A percentile compares a stretch with the other conserved stretches of the same genome.
Conservation (phyloP, 768 basidiomycete species). For the Kwoniella botswanensis region DNA sequence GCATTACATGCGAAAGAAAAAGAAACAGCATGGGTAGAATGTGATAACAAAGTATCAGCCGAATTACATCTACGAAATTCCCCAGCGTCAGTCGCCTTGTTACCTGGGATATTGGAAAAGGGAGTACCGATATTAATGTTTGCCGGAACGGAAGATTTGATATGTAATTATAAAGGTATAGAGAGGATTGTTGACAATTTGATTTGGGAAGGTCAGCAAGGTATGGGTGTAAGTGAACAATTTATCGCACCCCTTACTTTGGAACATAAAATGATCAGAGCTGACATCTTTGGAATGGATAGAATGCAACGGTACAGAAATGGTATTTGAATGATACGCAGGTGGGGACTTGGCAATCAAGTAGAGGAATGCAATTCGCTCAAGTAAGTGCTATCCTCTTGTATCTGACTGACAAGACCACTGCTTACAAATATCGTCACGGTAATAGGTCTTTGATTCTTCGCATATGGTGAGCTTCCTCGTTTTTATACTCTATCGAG, state of each 20-base stretch:
- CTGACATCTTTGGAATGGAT: background rate
- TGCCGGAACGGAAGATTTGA: conserved; percentile 92
- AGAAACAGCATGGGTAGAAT: conserved; percentile 85
- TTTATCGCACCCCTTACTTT: background rate
- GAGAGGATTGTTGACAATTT: conserved; percentile 82
- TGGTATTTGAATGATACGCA: conserved; percentile 70
- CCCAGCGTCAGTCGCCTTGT: conserved; percentile 72
- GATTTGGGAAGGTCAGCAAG: conserved; percentile 82
- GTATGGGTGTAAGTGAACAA: conserved; percentile 72
- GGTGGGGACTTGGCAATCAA: conserved; percentile 89
- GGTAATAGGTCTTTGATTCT: conserved; percentile 78
- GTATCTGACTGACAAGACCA: background rate
- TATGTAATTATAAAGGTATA: conserved; percentile 93
- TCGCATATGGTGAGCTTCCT: conserved; percentile 90
- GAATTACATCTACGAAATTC: conserved; percentile 67
- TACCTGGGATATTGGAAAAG: conserved; percentile 77
- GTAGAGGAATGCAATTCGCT: conserved; percentile 88
- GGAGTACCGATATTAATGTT: conserved; percentile 84
- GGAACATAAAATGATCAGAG: background rate
- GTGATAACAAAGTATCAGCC: conserved; percentile 69
- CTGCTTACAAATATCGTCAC: background rate
- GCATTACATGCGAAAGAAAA: conserved; percentile 83
- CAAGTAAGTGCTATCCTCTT: conserved; percentile 65
- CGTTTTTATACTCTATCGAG: conserved; percentile 64
- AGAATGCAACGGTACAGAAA: conserved; percentile 55